Conservation (phyloP, 805 yeast species). For the Kazachstania taianensis region DNA sequence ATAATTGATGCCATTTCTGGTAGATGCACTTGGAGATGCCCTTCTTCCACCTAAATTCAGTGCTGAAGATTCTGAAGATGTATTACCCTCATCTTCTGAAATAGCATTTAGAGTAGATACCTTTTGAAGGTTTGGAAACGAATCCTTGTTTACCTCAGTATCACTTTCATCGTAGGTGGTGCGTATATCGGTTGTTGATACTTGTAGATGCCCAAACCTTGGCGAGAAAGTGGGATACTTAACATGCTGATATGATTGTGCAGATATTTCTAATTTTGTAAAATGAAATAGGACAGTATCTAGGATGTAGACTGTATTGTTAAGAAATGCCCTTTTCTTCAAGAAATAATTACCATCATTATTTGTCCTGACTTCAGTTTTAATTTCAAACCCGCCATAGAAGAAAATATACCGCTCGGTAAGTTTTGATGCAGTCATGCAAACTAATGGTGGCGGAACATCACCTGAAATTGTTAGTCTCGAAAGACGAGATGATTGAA, state of each 20-base stretch:
- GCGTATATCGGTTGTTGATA: constrained; percentile 10
- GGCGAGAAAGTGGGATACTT: constrained; percentile 28
- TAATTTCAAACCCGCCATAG: constrained; percentile 59
- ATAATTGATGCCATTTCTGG: background rate
- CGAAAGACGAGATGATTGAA: constrained; percentile 32
- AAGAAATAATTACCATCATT: constrained; percentile 29
- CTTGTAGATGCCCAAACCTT: constrained; percentile 34
- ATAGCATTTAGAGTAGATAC: background rate
- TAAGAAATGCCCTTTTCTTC: constrained; percentile 38
- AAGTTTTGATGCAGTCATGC: constrained; percentile 39
- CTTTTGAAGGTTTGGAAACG: background rate
- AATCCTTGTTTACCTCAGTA: background rate
- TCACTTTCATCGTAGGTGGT: background rate
- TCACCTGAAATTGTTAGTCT: constrained; percentile 31
- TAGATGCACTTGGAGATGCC: constrained; percentile 1
- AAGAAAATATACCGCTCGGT: constrained; percentile 49
- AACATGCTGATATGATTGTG: constrained; percentile 26
- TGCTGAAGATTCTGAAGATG: background rate
- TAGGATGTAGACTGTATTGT: constrained; percentile 47
- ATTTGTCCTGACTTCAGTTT: constrained; percentile 24
- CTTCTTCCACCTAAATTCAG: background rate
- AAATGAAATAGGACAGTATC: constrained; percentile 43
- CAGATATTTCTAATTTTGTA: constrained; percentile 34
- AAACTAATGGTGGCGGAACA: constrained; percentile 43
- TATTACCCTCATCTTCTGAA: background rate